Evolutionary conservation across 2,329 filamentous ascomycete genomes (phyloP), one percentile per base, ranked within the genome.

Genomic region (Neonectria hederae): DNA sequence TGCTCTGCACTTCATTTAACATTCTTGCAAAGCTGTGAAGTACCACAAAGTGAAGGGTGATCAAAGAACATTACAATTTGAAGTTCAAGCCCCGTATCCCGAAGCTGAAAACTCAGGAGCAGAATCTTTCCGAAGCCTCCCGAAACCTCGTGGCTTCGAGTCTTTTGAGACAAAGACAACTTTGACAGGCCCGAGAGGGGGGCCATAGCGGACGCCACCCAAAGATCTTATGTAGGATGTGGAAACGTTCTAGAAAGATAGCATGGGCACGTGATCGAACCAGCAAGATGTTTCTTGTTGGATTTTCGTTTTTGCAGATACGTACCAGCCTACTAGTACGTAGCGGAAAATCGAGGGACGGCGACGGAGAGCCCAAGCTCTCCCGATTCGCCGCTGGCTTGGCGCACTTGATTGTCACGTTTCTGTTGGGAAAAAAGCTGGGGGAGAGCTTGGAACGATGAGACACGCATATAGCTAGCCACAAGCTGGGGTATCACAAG

Each of bases 371-470:
- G 61, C 19, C 61, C 56, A 63, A 59, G 57, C 57, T 52, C 17
- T 51, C 17, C 19, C 61, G 52, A 68, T 62, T 64, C 42, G 58
- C 30, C 46, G 43, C 59, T 30, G 54, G 64, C 70, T 72, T 74
- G 69, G 71, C 68, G 63, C 62, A 54, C 54, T 57, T 70, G 70
- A 74, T 74, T 70, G 59, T 62, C 57, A 49, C 26, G 69, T 72
- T 70, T 74, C 70, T 74, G 69, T 74, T 72, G 72, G 72, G 72
- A 69, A 63, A 69, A 69, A 69, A 66, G 63, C 65, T 71, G 70
- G 69, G 69, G 72, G 69, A 73, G 46, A 30, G 28, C 38, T 24
- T 32, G 21, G 28, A 14, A 35, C 45, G 30, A 56, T 56, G 54
- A 28, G 38, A 43, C 52, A 54, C 32, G n/a, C 38, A 30, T 30